phyloP scores from a whole-genome alignment of 1,284 basidiomycete genomes.

The Fistulina hepatica region DNA sequence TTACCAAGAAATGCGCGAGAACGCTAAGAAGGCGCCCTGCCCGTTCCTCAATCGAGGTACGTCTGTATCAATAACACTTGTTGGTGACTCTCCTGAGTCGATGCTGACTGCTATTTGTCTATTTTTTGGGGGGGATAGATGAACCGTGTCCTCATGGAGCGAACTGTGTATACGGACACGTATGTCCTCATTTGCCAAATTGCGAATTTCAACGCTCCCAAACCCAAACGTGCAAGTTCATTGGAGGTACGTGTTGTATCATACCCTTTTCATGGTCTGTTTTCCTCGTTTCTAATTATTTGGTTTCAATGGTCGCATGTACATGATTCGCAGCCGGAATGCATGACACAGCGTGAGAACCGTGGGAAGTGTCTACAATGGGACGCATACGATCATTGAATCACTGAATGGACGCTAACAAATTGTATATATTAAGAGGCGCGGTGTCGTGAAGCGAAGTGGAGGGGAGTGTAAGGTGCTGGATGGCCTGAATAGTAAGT shows the following conservation, averaged over 20 bases:
- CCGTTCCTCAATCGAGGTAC: constrained; percentile 41
- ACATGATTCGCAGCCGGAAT: no score
- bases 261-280: no score
- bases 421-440: no score
- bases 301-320: no score
- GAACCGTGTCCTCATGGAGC: constrained; percentile 46
- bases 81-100: constrained; percentile 1
- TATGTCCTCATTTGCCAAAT: constrained; percentile 35
- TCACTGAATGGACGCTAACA: no score
- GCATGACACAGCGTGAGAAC: no score
- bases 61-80: constrained; percentile 4
- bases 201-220: constrained; percentile 37
- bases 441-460: no score
- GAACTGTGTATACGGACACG: constrained; percentile 54
- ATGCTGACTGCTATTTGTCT: background rate
- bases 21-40: constrained; percentile 51
- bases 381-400: no score
- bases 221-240: constrained; percentile 47
- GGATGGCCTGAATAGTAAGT: no score
- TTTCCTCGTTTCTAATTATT: no score
- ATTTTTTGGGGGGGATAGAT: constrained; percentile 29
- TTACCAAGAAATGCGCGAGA: constrained; percentile 40
- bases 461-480: no score
- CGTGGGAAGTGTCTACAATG: no score
- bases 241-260: constrained; percentile 34